Evolutionary conservation across 805 yeast species (phyloP).

Genomic region (Candida gorgasii): DNA sequence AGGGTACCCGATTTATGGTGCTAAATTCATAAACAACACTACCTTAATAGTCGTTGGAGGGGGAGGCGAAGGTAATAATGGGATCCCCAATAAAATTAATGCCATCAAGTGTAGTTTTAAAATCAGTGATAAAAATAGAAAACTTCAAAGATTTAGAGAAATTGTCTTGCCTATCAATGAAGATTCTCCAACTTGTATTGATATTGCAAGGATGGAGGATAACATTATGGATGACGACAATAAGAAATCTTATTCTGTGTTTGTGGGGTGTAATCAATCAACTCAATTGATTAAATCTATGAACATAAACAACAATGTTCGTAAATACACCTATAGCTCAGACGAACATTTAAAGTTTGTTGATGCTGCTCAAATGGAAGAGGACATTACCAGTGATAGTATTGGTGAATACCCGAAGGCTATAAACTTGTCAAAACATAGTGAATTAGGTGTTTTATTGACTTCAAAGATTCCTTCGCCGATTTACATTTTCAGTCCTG

Average conservation of each 20-base stretch:
- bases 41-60: conserved; percentile 84
- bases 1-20: conserved; percentile 82
- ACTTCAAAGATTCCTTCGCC: conserved; percentile 67
- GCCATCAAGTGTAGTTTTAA: conserved; percentile 60
- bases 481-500: conserved; percentile 60
- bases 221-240: conserved; percentile 15
- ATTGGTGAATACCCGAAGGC: conserved; percentile 63
- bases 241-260: conserved; percentile 47
- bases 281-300: conserved; percentile 52
- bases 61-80: conserved; percentile 92
- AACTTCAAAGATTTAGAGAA: conserved; percentile 63
- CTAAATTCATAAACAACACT: conserved; percentile 62
- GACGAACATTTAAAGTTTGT: conserved; percentile 62
- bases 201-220: conserved; percentile 30
- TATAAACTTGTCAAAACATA: conserved; percentile 57
- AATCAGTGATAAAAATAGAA: conserved; percentile 39
- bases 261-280: conserved; percentile 78
- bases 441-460: conserved; percentile 65
- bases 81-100: conserved; percentile 80
- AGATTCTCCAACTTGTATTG: conserved; percentile 88
- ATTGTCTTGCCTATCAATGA: conserved; percentile 60
- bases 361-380: conserved; percentile 60
- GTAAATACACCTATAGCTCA: conserved; percentile 58
- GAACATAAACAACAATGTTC: conserved; percentile 68
- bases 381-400: conserved; percentile 33